A percentile compares a stretch with the other conserved stretches of the same genome.
Conservation (phyloP, 441 rosid species). For the Rhodomyrtus psidioides region DNA sequence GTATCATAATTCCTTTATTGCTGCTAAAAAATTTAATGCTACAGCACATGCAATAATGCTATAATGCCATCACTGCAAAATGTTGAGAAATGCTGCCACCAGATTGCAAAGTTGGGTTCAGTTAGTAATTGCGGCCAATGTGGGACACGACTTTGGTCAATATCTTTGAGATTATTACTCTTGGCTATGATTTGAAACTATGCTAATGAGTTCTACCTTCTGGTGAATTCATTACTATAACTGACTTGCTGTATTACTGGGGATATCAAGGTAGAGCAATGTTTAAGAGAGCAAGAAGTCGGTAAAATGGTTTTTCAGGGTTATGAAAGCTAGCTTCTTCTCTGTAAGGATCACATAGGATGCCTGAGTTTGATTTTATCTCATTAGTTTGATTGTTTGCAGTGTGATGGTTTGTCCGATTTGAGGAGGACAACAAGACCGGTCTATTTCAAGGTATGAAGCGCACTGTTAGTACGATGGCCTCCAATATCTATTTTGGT, state of each 20-base stretch:
- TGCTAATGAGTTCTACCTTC: neutral
- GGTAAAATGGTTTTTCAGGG: neutral
- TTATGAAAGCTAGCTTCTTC: neutral
- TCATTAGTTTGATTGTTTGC: conserved; percentile 16
- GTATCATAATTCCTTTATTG: neutral
- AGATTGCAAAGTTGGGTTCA: neutral
- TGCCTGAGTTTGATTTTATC: neutral
- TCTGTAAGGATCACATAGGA: neutral
- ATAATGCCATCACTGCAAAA: neutral
- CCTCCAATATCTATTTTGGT: neutral
- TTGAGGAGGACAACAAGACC: conserved; percentile 47
- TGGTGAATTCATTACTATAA: neutral
- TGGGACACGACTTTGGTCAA: neutral
- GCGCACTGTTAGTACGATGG: neutral
- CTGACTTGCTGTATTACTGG: neutral
- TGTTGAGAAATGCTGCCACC: neutral
- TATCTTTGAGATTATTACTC: neutral
- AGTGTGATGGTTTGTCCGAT: conserved; percentile 56
- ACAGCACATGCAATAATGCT: neutral
- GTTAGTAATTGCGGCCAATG: neutral
- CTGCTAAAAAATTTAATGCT: neutral
- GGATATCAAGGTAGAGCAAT: neutral
- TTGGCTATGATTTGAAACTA: neutral
- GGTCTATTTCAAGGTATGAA: conserved; percentile 50
- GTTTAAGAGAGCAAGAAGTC: neutral